These are phyloP conservation scores for Lolium perenne DNA, from an alignment of 176 grass and related monocot species.

Conservation along the genomic window DNA sequence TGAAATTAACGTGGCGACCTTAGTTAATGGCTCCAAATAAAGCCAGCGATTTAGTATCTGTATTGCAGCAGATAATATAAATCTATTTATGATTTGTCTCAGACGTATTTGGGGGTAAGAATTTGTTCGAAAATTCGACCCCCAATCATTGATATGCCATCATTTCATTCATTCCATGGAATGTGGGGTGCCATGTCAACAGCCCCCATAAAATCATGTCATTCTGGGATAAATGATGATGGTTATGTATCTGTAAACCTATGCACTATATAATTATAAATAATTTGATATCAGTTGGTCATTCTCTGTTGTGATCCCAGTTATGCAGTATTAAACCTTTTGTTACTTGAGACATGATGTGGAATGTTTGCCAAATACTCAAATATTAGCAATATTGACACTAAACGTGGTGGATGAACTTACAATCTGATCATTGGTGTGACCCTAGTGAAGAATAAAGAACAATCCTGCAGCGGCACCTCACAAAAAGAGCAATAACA, in stretches of 20 bases:
- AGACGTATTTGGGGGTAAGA: slow-evolving; percentile 42
- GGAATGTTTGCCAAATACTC: neutral
- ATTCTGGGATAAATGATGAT: slow-evolving; percentile 34
- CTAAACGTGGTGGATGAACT: neutral
- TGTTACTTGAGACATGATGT: neutral
- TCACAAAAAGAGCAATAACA: too few relatives aligned
- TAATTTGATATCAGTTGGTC: slow-evolving; percentile 13
- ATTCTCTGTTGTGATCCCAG: neutral
- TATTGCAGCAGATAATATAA: slow-evolving; percentile 15
- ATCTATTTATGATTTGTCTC: slow-evolving; percentile 47
- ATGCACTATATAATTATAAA: slow-evolving; percentile 18
- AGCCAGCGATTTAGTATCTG: slow-evolving; percentile 65
- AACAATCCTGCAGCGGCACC: too few relatives aligned
- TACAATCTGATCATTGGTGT: neutral
- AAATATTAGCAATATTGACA: neutral
- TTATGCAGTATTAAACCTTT: neutral
- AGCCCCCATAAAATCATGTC: slow-evolving; percentile 2
- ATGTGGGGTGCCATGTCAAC: neutral
- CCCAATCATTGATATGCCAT: slow-evolving; percentile 54
- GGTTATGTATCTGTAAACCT: slow-evolving; percentile 39
- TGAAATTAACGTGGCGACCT: slow-evolving; percentile 49
- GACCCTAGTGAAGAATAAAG: too few relatives aligned
- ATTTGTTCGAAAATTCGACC: slow-evolving; percentile 40
- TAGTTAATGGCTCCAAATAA: slow-evolving; percentile 72
- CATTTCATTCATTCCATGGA: slow-evolving; percentile 44